Base-by-base conservation (phyloP, 768 basidiomycete species). In the Hericium rajendrae region DNA sequence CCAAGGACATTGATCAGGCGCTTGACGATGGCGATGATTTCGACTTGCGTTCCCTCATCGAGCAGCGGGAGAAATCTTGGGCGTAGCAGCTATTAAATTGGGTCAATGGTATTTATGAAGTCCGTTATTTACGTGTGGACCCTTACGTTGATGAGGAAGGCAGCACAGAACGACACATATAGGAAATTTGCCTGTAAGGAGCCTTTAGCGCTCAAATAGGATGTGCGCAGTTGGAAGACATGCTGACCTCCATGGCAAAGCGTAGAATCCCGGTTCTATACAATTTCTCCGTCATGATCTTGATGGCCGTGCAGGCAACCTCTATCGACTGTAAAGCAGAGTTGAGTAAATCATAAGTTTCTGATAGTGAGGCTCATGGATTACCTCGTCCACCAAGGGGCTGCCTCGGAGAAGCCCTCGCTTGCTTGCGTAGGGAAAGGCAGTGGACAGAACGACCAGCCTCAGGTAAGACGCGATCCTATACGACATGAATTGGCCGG, bases 1-100 rank as follows among this genome's bases (percentile, higher is more conserved):
- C 73, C 71, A 50, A 83, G 67, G 12, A 80, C 73, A 22, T 70
- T 56, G 57, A 81, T 76, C 16, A 83, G 66, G 24, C 69, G 67
- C 51, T 68, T 68, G 12, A 83, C 78, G 46, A 73, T 67, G 13
- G 65, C 56, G 28, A 79, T 66, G 43, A 83, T 80, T 26, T 73
- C 73, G 15, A 62, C 65, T 54, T 74, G 75, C 18, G 71, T 70
- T 5, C 61, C 66, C 22, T 70, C 71, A 22, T 59, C 59, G 5
- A 68, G 54, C 0, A 62, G 56, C 26, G 57, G 60, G 1, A 60
- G 39, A 49, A 66, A 62, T 48, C 64, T 65, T 51, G 65, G 68
- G 12, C 64, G 63, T 6, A 64, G 64, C 38, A 83, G 68, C 80
- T 83, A 51, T n/a, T 3, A 57, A 50, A 38, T 32, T 5, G 6